phyloP scores from a whole-genome alignment of 2,329 filamentous ascomycete genomes.

The Cryphonectria radicalis region DNA sequence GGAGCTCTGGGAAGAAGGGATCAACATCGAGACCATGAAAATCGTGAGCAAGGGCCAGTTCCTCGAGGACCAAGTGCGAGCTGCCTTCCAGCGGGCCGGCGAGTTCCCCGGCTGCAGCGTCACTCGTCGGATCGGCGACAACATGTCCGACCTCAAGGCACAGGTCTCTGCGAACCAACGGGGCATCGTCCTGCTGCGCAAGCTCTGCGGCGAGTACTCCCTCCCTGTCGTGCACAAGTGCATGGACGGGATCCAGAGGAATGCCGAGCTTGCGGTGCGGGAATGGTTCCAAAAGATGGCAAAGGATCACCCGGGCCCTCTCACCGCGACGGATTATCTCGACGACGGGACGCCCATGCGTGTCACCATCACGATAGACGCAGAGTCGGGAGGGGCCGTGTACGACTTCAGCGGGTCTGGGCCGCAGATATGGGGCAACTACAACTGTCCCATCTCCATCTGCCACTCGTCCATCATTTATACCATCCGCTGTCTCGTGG shows the following conservation, averaged over 20 bases:
- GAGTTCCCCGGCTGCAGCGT: slow-evolving; percentile 44
- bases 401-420: slow-evolving; percentile 43
- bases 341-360: slow-evolving; percentile 43
- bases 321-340: slow-evolving; percentile 40
- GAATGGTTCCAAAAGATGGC: slow-evolving; percentile 41
- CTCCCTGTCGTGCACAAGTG: slow-evolving; percentile 41
- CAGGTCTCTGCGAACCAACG: slow-evolving; percentile 49
- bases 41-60: slow-evolving; percentile 44
- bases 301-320: slow-evolving; percentile 46
- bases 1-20: slow-evolving; percentile 50
- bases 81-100: slow-evolving; percentile 35
- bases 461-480: slow-evolving; percentile 45
- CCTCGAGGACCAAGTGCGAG: slow-evolving; percentile 26
- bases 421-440: slow-evolving; percentile 41
- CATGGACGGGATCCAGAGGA: slow-evolving; percentile 48
- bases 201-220: slow-evolving; percentile 41
- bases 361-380: slow-evolving; percentile 38
- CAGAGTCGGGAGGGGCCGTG: slow-evolving; percentile 36
- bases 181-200: slow-evolving; percentile 42
- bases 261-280: slow-evolving; percentile 45
- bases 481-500: slow-evolving; percentile 40
- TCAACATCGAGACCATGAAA: slow-evolving; percentile 44
- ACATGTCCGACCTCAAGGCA: slow-evolving; percentile 50
- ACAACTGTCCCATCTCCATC: slow-evolving; percentile 43
- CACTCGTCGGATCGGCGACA: slow-evolving; percentile 45